Evolutionary conservation across 345 rosid species (phyloP).

Genomic region (Eucalyptus sp.): DNA sequence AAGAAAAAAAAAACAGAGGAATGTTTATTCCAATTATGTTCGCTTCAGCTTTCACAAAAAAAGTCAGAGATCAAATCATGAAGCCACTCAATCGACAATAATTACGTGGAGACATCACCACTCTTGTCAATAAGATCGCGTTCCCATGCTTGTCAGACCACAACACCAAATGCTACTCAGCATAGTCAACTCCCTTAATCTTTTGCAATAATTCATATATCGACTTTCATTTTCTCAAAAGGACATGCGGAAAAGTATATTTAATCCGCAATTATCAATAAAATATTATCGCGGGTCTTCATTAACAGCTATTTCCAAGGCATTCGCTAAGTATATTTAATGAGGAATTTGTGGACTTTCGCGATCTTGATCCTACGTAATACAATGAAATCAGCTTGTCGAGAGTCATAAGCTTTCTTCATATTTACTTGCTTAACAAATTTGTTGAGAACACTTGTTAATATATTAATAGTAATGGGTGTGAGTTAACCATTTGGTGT

Average conservation of each 20-base stretch:
- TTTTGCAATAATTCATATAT: neutral
- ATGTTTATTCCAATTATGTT: neutral
- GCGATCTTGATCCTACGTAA: neutral
- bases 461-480: neutral
- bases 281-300: neutral
- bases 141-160: neutral
- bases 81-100: neutral
- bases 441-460: neutral
- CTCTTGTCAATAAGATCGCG: neutral
- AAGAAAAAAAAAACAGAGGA: neutral
- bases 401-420: neutral
- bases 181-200: neutral
- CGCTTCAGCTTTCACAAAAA: neutral
- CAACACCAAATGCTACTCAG: neutral
- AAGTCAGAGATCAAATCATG: neutral
- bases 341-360: neutral
- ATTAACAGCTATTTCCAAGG: neutral
- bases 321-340: neutral
- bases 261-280: neutral
- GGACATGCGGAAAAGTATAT: neutral
- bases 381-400: fast-evolving
- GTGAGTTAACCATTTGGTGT: neutral
- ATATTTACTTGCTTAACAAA: neutral
- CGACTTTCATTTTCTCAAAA: neutral
- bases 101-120: neutral